phyloP scores from a whole-genome alignment of 2,329 filamentous ascomycete genomes.

The Trichoderma atroviride region DNA sequence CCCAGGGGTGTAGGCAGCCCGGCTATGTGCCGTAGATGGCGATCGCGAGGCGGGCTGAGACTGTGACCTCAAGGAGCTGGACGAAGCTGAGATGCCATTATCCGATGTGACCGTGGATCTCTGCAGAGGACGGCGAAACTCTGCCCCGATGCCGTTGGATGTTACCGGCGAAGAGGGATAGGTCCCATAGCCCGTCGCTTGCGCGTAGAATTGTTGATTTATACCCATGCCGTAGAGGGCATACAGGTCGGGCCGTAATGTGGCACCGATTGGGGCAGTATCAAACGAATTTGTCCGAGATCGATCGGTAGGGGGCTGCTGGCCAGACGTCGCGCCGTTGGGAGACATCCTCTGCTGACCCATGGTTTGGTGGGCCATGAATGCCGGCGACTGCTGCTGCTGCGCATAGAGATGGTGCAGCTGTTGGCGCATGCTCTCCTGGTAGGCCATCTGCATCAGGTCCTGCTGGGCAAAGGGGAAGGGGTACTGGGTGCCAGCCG shows the following conservation, averaged over 20 bases:
- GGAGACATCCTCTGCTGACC: conserved; percentile 40
- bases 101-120: conserved; percentile 56
- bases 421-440: conserved; percentile 42
- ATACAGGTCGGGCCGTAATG: conserved; percentile 60
- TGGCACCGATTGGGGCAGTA: conserved; percentile 61
- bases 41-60: conserved; percentile 65
- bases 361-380: conserved; percentile 42
- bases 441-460: conserved; percentile 47
- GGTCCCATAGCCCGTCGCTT: conserved; percentile 50
- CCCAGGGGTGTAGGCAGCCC: conserved; percentile 34
- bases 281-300: conserved; percentile 67
- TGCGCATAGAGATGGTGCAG: conserved; percentile 41
- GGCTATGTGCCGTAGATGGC: conserved; percentile 37
- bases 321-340: conserved; percentile 33
- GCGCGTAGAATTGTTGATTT: conserved; percentile 52
- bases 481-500: conserved; percentile 45
- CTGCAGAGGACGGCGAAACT: conserved; percentile 61
- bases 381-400: conserved; percentile 40
- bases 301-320: conserved; percentile 46
- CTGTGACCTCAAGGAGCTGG: conserved; percentile 63
- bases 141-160: conserved; percentile 46
- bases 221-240: conserved; percentile 50
- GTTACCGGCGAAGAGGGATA: conserved; percentile 61
- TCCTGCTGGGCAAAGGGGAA: conserved; percentile 47
- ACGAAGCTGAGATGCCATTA: conserved; percentile 49